Conservation (phyloP, 352 stramenopile species). For the Thraustotheca clavata region DNA sequence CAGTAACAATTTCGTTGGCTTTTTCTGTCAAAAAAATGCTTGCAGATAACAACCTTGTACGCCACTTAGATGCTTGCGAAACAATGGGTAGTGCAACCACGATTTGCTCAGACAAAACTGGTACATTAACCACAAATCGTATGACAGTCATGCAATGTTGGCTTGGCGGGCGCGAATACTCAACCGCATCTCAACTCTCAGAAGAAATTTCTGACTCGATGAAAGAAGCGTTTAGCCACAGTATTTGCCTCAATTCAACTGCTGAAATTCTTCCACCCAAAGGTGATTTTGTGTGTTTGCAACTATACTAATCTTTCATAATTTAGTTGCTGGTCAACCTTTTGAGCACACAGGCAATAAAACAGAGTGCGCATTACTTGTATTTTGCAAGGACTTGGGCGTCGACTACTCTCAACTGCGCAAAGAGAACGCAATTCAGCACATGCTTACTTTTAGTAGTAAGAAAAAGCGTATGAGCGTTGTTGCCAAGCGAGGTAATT, state of each 20-base stretch:
- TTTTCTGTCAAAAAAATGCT: conserved; percentile 89
- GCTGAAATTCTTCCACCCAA: conserved; percentile 58
- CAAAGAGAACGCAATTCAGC: conserved; percentile 39
- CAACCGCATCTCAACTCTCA: conserved; percentile 33
- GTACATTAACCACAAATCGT: conserved; percentile 94
- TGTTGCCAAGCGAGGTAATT: conserved; percentile 38
- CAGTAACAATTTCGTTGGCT: conserved; percentile 93
- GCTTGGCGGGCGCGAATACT: conserved; percentile 56
- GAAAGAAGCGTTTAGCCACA: conserved; percentile 58
- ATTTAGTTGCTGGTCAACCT: conserved; percentile 32
- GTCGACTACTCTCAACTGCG: conserved; percentile 51
- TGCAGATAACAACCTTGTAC: conserved; percentile 83
- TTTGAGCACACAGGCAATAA: conserved; percentile 75
- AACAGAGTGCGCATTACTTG: conserved; percentile 65
- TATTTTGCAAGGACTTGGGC: conserved; percentile 60
- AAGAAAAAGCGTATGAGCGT: conserved; percentile 81
- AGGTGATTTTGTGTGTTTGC: neutral
- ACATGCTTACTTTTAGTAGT: conserved; percentile 80
- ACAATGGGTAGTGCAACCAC: conserved; percentile 90
- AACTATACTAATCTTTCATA: neutral
- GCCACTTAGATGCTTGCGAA: conserved; percentile 72
- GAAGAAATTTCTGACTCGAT: conserved; percentile 55
- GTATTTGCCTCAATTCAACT: conserved; percentile 64
- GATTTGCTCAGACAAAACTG: conserved; percentile 94
- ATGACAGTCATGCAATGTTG: conserved; percentile 94